phyloP scores from a whole-genome alignment of 768 basidiomycete species.

The Calocybe cyanea region DNA sequence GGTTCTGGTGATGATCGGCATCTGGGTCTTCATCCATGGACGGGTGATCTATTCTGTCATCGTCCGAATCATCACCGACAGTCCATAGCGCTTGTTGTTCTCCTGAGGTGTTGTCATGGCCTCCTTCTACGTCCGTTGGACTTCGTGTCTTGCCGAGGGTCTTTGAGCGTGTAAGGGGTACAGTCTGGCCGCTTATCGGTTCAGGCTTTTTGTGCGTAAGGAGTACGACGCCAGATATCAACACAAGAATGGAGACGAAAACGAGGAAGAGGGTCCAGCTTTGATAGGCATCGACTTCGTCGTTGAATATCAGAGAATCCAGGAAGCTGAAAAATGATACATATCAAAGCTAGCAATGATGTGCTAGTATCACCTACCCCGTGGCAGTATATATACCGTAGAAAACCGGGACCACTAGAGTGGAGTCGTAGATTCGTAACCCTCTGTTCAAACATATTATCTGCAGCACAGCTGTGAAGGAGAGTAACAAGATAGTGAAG shows the following conservation, averaged over 20 bases:
- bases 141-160: slow-evolving; percentile 17
- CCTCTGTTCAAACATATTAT: slow-evolving; percentile 91
- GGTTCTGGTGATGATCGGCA: slow-evolving; percentile 41
- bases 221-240: slow-evolving; percentile 90
- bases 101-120: slow-evolving; percentile 14
- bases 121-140: slow-evolving; percentile 17
- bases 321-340: slow-evolving; percentile 32
- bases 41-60: slow-evolving; percentile 40
- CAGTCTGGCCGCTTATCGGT: slow-evolving; percentile 30
- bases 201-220: slow-evolving; percentile 91
- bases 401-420: slow-evolving; percentile 90
- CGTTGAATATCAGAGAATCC: slow-evolving; percentile 69
- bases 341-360: too few species aligned
- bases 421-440: slow-evolving; percentile 86
- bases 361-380: slow-evolving; percentile 43
- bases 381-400: slow-evolving; percentile 89
- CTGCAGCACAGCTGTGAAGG: slow-evolving; percentile 78
- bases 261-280: slow-evolving; percentile 89
- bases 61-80: slow-evolving; percentile 69
- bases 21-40: slow-evolving; percentile 39
- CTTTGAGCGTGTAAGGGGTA: slow-evolving; percentile 24
- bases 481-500: slow-evolving; percentile 66
- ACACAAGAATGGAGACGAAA: slow-evolving; percentile 79
- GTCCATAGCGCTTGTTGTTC: slow-evolving; percentile 60
- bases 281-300: slow-evolving; percentile 81